Base-by-base conservation (phyloP, 2,329 filamentous ascomycete species). In the Lasiodiplodia gonubiensis region DNA sequence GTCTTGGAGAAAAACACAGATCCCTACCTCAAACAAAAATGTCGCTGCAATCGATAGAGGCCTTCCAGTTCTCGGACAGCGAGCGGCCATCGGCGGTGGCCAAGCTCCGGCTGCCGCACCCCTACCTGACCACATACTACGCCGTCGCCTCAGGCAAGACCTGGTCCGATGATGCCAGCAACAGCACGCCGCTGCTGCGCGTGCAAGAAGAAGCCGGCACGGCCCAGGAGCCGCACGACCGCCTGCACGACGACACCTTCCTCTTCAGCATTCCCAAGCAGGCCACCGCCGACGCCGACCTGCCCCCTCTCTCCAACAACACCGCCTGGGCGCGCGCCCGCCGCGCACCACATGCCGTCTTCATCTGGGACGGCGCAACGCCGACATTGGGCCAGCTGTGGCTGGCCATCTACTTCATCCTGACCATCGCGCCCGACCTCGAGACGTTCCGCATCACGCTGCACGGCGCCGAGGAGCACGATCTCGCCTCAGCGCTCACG, bases 331-430 rank as follows among this genome's bases (percentile, higher is more conserved):
- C 81, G 39, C 76, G 82, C 69, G 78, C 81, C 61, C 77, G 80
- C 70, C 78, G 83, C 71, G 79, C 80, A 33, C 81, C 82, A 7
- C 75, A 77, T 49, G 76, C 80, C 3, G 76, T 73, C 7, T 76
- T 84, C 66, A 76, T 78, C 64, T 85, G 83, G 83, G 71, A 72
- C 42, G 72, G 73, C 27, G 60, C 39, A 1, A 67, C 75, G n/a
- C 83, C 83, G 54, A 76, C 80, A 37, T 72, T 83, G 35, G 80
- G 77, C 2, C 82, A 84, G 69, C 73, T 83, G 18, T 85, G 83
- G 83, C 80, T 83, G 55, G 74, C 83, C 27, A 70, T 82, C 23
- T 82, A 85, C 68, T 79, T 80, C 4, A 76, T 84, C 67, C 79
- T 82, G 51, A 78, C 81, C 16, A 74, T 79, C 21, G 77, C 82